Conservation (phyloP, 2,329 filamentous ascomycete genomes). For the Paecilomyces formosus region DNA sequence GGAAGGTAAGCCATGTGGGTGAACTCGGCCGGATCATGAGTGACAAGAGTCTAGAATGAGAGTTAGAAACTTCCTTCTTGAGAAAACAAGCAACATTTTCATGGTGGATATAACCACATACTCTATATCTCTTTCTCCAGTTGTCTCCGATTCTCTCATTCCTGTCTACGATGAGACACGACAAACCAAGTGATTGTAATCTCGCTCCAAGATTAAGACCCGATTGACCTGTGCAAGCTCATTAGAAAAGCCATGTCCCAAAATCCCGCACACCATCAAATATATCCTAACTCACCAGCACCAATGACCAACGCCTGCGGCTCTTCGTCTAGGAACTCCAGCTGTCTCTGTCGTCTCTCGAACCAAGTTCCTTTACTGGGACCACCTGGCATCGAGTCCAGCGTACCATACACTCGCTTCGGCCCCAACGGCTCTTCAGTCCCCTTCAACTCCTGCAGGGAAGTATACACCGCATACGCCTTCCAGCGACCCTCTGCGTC, state of each 20-base stretch:
- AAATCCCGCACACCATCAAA: background rate
- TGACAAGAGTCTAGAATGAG: slow-evolving; percentile 25
- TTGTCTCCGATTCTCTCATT: slow-evolving; percentile 42
- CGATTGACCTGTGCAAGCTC: slow-evolving; percentile 29
- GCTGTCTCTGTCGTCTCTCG: slow-evolving; percentile 23
- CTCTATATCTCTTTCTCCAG: slow-evolving; percentile 44
- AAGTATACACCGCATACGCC: slow-evolving; percentile 32
- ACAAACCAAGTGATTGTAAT: slow-evolving; percentile 32
- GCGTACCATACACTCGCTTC: slow-evolving; percentile 25
- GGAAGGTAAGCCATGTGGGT: slow-evolving; percentile 32
- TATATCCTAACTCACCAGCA: slow-evolving; percentile 18
- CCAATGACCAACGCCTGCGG: slow-evolving; percentile 36
- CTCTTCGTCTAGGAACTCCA: slow-evolving; percentile 28
- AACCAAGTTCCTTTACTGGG: slow-evolving; percentile 28
- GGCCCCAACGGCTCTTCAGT: slow-evolving; percentile 26
- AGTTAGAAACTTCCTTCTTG: background rate
- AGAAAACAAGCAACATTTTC: background rate
- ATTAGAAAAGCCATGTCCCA: background rate
- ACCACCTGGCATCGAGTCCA: slow-evolving; percentile 25
- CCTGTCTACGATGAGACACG: slow-evolving; percentile 38
- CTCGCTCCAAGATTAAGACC: slow-evolving; percentile 36
- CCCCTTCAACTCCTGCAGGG: slow-evolving; percentile 27
- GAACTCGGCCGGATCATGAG: slow-evolving; percentile 34
- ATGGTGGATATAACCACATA: slow-evolving; percentile 4
- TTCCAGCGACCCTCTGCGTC: slow-evolving; percentile 21